Evolutionary conservation across 306 rosid species (phyloP), one percentile per base, ranked within the genome.

Genomic region (Carpinus viminea): DNA sequence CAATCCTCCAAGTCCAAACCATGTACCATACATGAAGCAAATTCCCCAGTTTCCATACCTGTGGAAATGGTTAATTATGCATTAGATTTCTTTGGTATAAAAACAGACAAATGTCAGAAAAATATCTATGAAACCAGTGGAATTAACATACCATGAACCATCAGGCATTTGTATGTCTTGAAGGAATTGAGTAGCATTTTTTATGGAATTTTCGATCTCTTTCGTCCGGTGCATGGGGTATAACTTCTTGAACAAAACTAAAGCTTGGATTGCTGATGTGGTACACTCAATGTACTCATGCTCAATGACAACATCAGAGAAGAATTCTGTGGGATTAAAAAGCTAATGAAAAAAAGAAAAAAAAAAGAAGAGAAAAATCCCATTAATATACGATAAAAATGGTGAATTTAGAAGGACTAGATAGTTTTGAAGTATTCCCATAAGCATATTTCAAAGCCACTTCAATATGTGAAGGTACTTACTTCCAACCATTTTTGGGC

Each of bases 401-500:
- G 12, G 13, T 8, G 15, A 20, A 56, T 56, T 8, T 56, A 56
- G 9, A 8, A 83, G 84, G 79, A 8, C 81, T 83, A 80, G 83
- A 12, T 81, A 80, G 51, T 84, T 56, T 41, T 74, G 26, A 31
- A 31, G 34, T 31, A 31, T 31, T 31, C 34, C n/a, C 34, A 31
- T 31, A 78, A 11, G n/a, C 48, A 73, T n/a, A 26, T 53, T 56
- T 56, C 28, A 8, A 56, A 50, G 45, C 15, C 4, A 31, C 5
- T 55, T 41, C 48, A 10, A 26, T 45, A 50, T 13, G 36, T 31
- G 47, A n/a, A 72, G 2, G 38, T 51, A n/a, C 88, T 82, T 78
- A 90, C 95, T 76, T 90, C 93, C 47, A 89, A 77, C 96, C 93
- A 91, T 1, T 86, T n/a, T 83, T 77, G 79, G 24, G 78, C 91